Conservation (phyloP, 2,329 filamentous ascomycete genomes). For the Cercospora sp. region DNA sequence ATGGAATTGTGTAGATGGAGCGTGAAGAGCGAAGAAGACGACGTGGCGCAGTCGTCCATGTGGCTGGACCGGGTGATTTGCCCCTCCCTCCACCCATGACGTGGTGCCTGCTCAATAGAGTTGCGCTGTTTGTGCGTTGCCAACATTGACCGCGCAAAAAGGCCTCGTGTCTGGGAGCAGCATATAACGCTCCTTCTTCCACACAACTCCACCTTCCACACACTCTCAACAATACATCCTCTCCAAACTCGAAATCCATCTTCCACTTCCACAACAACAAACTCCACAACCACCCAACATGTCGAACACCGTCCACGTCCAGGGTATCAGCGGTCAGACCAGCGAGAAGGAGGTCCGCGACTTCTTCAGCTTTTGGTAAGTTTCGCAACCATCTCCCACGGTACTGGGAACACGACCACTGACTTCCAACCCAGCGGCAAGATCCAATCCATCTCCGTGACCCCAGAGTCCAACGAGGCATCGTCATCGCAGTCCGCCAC, state of each 20-base stretch:
- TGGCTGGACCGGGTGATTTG: neutral
- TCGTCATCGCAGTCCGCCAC: conserved; percentile 76
- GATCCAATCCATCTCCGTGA: conserved; percentile 80
- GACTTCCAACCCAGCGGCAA: conserved; percentile 66
- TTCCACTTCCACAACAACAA: neutral
- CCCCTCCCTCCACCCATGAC: conserved; percentile 2
- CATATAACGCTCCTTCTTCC: neutral
- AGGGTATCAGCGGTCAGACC: conserved; percentile 80
- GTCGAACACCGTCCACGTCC: conserved; percentile 75
- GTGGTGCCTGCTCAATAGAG: neutral
- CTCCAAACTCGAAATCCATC: neutral
- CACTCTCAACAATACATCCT: neutral
- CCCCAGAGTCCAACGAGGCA: conserved; percentile 53
- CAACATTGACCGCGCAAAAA: neutral
- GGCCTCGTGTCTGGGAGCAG: neutral
- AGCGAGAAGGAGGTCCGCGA: conserved; percentile 88
- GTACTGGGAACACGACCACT: conserved; percentile 5
- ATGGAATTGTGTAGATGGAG: neutral
- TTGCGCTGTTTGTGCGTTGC: conserved; percentile 2
- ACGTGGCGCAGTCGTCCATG: neutral
- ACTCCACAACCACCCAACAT: conserved; percentile 37
- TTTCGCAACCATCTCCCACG: conserved; percentile 9
- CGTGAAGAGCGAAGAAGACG: neutral
- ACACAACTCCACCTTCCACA: neutral
- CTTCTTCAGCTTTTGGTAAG: conserved; percentile 95